Percentiles rank a stretch among this genome's conserved stretches.
Evolutionary conservation across 768 basidiomycete genomes (phyloP).

Genomic region (Phaeotremella skinneri): DNA sequence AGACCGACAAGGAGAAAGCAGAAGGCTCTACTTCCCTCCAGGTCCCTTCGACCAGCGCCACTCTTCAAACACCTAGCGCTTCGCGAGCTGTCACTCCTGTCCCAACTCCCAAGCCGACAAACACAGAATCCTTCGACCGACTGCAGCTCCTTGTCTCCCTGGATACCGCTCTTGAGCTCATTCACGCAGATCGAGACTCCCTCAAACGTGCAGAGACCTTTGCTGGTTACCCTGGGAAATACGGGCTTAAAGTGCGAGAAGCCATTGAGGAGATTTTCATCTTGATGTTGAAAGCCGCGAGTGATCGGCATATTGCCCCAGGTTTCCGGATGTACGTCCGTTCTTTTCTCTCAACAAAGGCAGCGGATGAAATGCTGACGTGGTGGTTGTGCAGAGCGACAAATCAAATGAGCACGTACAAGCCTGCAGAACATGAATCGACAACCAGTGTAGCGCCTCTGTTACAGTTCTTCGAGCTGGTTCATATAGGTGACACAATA

Average conservation of each 20-base stretch:
- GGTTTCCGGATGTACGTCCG: slow-evolving; percentile 70
- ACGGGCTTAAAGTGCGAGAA: slow-evolving; percentile 81
- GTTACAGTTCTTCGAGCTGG: slow-evolving; percentile 94
- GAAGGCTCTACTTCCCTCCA: slow-evolving; percentile 4
- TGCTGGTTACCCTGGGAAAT: slow-evolving; percentile 76
- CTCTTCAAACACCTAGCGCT: slow-evolving; percentile 22
- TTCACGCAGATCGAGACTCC: slow-evolving; percentile 86
- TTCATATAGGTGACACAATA: slow-evolving; percentile 95
- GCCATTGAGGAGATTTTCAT: slow-evolving; percentile 94
- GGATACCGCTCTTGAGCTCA: slow-evolving; percentile 83
- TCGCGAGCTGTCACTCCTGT: slow-evolving; percentile 19
- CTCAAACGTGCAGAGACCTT: slow-evolving; percentile 92
- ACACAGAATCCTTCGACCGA: slow-evolving; percentile 54
- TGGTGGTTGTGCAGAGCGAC: slow-evolving; percentile 62
- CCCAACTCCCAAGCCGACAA: slow-evolving; percentile 14
- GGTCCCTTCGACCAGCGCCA: slow-evolving; percentile 27
- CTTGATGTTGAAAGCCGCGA: slow-evolving; percentile 71
- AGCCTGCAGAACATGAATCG: slow-evolving; percentile 79
- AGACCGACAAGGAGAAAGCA: slow-evolving; percentile 7
- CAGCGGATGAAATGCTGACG: slow-evolving; percentile 1
- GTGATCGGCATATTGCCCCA: slow-evolving; percentile 71
- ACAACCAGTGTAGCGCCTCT: slow-evolving; percentile 84
- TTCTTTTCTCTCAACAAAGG: not conserved
- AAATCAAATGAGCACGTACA: slow-evolving; percentile 83
- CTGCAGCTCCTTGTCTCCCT: slow-evolving; percentile 88